phyloP scores from a whole-genome alignment of 2,329 filamentous ascomycete species.

The Clonostachys solani region DNA sequence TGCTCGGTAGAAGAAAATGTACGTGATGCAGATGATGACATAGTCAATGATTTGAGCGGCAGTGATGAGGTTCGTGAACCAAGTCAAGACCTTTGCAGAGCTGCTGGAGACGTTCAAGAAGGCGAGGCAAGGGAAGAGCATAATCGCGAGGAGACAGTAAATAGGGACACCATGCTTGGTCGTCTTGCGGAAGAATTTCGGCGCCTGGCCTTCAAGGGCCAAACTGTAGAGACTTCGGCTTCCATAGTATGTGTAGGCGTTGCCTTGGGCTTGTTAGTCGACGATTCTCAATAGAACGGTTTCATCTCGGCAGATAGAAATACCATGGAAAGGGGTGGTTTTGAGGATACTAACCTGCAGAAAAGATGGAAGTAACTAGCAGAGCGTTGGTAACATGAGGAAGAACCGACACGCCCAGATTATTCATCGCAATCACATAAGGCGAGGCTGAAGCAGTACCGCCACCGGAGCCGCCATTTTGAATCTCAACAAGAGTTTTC shows the following conservation, averaged over 20 bases:
- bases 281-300: too few species aligned
- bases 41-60: slow-evolving; percentile 59
- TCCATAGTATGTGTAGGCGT: slow-evolving; percentile 47
- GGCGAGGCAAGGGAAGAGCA: slow-evolving; percentile 47
- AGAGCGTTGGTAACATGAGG: slow-evolving; percentile 55
- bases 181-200: slow-evolving; percentile 49
- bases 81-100: slow-evolving; percentile 44
- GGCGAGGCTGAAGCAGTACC: slow-evolving; percentile 46
- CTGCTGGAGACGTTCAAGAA: slow-evolving; percentile 46
- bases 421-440: slow-evolving; percentile 53
- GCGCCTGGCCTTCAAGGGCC: slow-evolving; percentile 43
- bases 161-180: slow-evolving; percentile 58
- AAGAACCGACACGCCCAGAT: slow-evolving; percentile 45
- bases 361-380: slow-evolving; percentile 36
- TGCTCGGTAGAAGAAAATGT: slow-evolving; percentile 44
- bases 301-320: too few species aligned
- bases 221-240: slow-evolving; percentile 46
- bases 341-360: slow-evolving; percentile 23
- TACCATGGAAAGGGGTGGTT: too few species aligned
- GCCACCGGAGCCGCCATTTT: slow-evolving; percentile 16
- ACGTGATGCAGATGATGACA: slow-evolving; percentile 45
- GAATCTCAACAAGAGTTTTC: slow-evolving; percentile 8
- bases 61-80: slow-evolving; percentile 52
- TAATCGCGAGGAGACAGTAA: slow-evolving; percentile 49
- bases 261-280: slow-evolving; percentile 9